These are phyloP conservation scores for Patellaria atrata DNA, from an alignment of 495 filamentous ascomycete genomes.

Conservation along the genomic window DNA sequence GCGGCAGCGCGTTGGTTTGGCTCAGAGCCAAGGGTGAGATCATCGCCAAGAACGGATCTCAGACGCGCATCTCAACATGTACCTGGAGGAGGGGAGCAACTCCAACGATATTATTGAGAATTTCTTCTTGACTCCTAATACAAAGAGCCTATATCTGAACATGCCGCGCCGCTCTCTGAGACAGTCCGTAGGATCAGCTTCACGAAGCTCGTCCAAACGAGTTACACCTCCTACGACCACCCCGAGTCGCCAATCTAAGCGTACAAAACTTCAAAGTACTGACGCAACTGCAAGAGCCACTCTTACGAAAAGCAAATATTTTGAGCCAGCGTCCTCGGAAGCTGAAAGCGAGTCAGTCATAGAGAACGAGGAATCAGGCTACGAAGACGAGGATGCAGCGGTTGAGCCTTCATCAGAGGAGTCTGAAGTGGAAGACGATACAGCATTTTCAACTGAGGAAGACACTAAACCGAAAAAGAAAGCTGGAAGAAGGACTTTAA, in stretches of 20 bases:
- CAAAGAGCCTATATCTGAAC: too few relatives aligned
- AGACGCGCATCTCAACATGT: too few relatives aligned
- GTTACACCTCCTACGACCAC: slow-evolving; percentile 16
- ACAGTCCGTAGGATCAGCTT: not conserved
- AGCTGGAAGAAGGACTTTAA: slow-evolving; percentile 42
- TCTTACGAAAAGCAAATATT: slow-evolving; percentile 44
- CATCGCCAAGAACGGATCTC: too few relatives aligned
- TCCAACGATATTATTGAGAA: too few relatives aligned
- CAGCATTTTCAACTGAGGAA: slow-evolving; percentile 23
- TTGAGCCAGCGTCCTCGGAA: slow-evolving; percentile 25
- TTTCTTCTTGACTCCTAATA: too few relatives aligned
- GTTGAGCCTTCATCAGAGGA: slow-evolving; percentile 18
- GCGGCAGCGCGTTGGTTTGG: too few relatives aligned
- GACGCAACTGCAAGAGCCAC: slow-evolving; percentile 30
- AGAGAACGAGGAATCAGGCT: slow-evolving; percentile 24
- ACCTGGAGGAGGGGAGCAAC: too few relatives aligned
- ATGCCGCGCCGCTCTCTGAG: slow-evolving; percentile 13
- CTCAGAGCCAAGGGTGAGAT: too few relatives aligned
- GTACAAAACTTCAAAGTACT: slow-evolving; percentile 28
- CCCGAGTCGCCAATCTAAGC: slow-evolving; percentile 29
- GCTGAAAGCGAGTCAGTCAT: slow-evolving; percentile 19
- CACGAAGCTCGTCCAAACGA: slow-evolving; percentile 22
- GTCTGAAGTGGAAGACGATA: slow-evolving; percentile 17
- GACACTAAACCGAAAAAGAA: slow-evolving; percentile 18
- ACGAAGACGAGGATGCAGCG: slow-evolving; percentile 25